Conservation (phyloP, 768 basidiomycete genomes). For the Paxillus ammoniavirescens region DNA sequence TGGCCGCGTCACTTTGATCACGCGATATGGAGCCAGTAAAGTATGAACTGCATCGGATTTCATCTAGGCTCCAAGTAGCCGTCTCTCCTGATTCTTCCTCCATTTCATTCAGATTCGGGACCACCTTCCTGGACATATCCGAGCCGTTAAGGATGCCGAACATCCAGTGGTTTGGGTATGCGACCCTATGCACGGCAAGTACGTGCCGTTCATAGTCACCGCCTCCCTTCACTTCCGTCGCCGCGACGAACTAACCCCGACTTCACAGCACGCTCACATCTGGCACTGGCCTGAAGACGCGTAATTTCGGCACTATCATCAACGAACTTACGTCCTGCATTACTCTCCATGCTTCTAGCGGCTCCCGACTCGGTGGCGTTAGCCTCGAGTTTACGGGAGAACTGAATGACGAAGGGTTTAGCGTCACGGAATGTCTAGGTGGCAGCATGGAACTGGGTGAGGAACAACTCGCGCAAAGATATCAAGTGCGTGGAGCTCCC, state of each 20-base stretch:
- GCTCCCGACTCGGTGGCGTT: constrained; percentile 79
- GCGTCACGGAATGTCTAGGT: constrained; percentile 95
- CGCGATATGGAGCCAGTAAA: constrained; percentile 89
- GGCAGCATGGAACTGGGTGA: constrained; percentile 95
- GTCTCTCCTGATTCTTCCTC: background rate
- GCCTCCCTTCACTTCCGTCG: background rate
- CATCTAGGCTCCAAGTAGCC: background rate
- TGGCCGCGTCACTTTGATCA: constrained; percentile 88
- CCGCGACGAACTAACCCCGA: background rate
- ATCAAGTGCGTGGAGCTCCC: constrained; percentile 54
- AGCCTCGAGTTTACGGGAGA: constrained; percentile 94
- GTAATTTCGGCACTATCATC: constrained; percentile 87
- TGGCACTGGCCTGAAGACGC: constrained; percentile 79
- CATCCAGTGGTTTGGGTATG: constrained; percentile 95
- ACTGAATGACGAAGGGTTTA: constrained; percentile 85
- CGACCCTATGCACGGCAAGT: constrained; percentile 99
- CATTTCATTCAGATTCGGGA: constrained; percentile 59
- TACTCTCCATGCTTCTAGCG: constrained; percentile 69
- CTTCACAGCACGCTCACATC: constrained; percentile 75
- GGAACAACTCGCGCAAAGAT: constrained; percentile 85
- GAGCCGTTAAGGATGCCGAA: constrained; percentile 70
- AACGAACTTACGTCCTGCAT: constrained; percentile 82
- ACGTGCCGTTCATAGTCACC: constrained; percentile 30
- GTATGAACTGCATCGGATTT: constrained; percentile 34
- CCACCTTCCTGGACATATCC: constrained; percentile 78